Base-by-base conservation (phyloP, 192 early-diverging fungal genomes). In the Coemansia asiatica region DNA sequence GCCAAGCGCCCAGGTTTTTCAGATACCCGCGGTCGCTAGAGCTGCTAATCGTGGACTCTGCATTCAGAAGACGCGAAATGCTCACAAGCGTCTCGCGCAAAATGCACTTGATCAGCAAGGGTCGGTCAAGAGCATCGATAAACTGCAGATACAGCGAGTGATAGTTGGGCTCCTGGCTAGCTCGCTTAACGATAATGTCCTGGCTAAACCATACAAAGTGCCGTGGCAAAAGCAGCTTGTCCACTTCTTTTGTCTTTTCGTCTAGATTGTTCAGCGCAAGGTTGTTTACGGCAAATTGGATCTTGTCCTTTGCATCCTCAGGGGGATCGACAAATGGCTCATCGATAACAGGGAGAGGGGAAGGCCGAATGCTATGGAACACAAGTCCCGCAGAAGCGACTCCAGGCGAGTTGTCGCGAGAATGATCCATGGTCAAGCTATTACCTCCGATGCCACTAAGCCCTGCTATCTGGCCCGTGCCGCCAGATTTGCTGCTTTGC, bases 211-310 rank as follows among this genome's bases (percentile, higher is more conserved):
- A 99, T 19, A 95, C 79, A 61, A 91, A 79, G 64, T 75, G 70
- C 79, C 94, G 94, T 12, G 76, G 75, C 19, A 90, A 86, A 15
- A 98, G 63, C 40, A 73, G 61, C 31, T 40, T 69, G 62, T 71
- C 70, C 12, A 85, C 80, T 44, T 92, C 91, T 53, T 85, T 87
- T 73, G 95, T 89, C 80, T 98, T 98, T 15, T 80, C 80, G 1
- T 87, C 88, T 2, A 98, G 67, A 65, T 97, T 99, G 68, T 85
- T 92, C 23, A 83, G 83, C 27, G 94, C 89, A 40, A 99, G 77
- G 64, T 99, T 99, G 85, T 99, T 99, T 68, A 99, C 88, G 25
- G 93, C 94, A 76, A 99, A 99, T 31, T 96, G 85, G 49, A 99
- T 93, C 82, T 96, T 96, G 73, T 99, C 97, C 71, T 90, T 87